Base-by-base conservation (phyloP, 495 filamentous ascomycete species). In the Entonaema liquescens region DNA sequence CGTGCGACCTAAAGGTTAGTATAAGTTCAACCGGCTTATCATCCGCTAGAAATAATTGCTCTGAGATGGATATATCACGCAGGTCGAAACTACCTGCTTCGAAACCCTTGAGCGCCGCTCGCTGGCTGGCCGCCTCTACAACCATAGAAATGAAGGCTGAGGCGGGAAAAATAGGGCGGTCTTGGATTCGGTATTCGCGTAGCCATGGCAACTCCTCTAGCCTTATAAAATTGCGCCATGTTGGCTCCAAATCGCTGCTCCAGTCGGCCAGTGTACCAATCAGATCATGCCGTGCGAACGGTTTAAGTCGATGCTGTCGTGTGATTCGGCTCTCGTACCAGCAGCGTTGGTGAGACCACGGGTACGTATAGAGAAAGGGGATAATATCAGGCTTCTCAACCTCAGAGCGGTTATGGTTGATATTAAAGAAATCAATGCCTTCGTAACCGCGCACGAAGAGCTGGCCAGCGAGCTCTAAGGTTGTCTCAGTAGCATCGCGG, bases 81-180 rank as follows among this genome's bases (percentile, higher is more conserved):
- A 79, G 36, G 59, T 77, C 70, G 36, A 72, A 70, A 6, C 62
- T 63, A 15, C 62, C 62, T 33, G 72, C 62, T 38, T 61, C 61
- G 19, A 65, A 56, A 11, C 76, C 73, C 2, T 72, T 59, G 2
- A 68, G 36, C 11, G 76, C 65, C 2, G 81, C 78, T 38, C 82
- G 53, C 67, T 83, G 80, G 44, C 72, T 65, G 12, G 79, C 72
- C 0, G 86, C 82, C 59, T 92, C 89, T 0, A 88, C 55, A 19
- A 84, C 85, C 77, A 87, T 86, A 3, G 82, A 76, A 19, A 87
- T 73, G 63, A 87, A 90, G 0, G 81, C 85, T 7, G 87, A 81
- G 42, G 82, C 85, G 9, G 90, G 89, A 60, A 88, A 88, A 1
- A 92, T 77, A 3, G 73, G 73, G 52, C 78, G 60, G 7, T 73